Percentiles rank a stretch among this genome's conserved stretches.
These are phyloP conservation scores for Lactarius akahatsu DNA, from an alignment of 768 basidiomycete species.

Conservation along the genomic window DNA sequence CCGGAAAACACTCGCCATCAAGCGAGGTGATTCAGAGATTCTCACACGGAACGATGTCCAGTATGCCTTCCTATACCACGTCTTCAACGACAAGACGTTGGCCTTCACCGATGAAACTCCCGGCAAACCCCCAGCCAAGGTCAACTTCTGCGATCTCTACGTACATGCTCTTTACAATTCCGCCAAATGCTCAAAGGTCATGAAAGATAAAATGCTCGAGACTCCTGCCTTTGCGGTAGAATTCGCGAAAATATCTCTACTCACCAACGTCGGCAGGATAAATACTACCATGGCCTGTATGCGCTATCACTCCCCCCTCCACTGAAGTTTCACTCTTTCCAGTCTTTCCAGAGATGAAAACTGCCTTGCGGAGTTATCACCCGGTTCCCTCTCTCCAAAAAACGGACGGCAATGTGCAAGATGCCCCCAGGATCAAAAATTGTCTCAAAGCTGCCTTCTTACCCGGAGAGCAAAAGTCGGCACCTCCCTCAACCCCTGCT, in stretches of 20 bases:
- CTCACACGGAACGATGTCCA: conserved; percentile 83
- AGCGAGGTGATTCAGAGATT: conserved; percentile 79
- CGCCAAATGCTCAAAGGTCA: conserved; percentile 80
- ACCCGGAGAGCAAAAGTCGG: conserved; percentile 61
- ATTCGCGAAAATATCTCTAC: conserved; percentile 77
- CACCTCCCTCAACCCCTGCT: conserved; percentile 69
- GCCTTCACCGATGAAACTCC: conserved; percentile 71
- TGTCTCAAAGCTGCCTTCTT: conserved; percentile 80
- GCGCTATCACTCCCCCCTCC: conserved; percentile 33
- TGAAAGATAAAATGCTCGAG: conserved; percentile 86
- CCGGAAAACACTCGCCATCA: conserved; percentile 70
- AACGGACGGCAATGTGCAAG: conserved; percentile 84
- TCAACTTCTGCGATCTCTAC: conserved; percentile 83
- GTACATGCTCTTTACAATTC: conserved; percentile 78
- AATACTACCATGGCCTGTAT: conserved; percentile 90
- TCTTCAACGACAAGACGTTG: conserved; percentile 66
- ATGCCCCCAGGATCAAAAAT: conserved; percentile 90
- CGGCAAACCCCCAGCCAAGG: conserved; percentile 44
- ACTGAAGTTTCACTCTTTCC: conserved; percentile 25
- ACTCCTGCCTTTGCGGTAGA: conserved; percentile 75
- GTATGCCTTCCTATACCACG: conserved; percentile 76
- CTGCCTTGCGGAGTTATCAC: conserved; percentile 84
- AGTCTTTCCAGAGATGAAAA: conserved; percentile 96
- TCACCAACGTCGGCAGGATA: conserved; percentile 88
- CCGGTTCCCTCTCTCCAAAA: conserved; percentile 88